Conservation (phyloP, 1,139 yeast genomes). For the Pichia sp. region DNA sequence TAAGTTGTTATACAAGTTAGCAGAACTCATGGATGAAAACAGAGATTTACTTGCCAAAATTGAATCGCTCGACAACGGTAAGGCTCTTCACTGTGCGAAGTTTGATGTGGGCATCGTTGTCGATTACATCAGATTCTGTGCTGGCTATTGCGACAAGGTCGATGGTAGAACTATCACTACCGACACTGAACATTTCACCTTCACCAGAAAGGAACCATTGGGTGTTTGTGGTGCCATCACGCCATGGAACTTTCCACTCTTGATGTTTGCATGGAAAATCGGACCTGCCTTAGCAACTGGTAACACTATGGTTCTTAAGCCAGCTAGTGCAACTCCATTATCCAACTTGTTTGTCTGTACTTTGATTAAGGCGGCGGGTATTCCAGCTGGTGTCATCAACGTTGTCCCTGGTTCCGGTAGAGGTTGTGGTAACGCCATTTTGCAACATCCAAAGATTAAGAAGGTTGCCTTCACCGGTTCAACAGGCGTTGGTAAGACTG, state of each 20-base stretch:
- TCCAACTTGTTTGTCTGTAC: conserved; percentile 62
- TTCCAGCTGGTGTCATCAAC: conserved; percentile 77
- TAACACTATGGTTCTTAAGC: conserved; percentile 70
- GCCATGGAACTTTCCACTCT: conserved; percentile 85
- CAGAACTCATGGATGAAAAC: conserved; percentile 56
- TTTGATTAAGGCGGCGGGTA: conserved; percentile 59
- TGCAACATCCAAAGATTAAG: conserved; percentile 59
- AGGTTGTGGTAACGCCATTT: conserved; percentile 68
- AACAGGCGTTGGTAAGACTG: conserved; percentile 70
- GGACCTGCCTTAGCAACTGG: conserved; percentile 83
- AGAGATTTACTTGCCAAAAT: conserved; percentile 57
- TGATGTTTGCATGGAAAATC: conserved; percentile 81
- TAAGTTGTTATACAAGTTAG: conserved; percentile 50
- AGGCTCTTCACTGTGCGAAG: conserved; percentile 50
- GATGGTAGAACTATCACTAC: conserved; percentile 64
- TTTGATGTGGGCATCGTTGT: conserved; percentile 55
- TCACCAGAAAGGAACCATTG: conserved; percentile 56
- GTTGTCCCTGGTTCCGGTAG: conserved; percentile 73
- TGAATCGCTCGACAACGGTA: conserved; percentile 81
- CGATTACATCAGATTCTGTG: conserved; percentile 58
- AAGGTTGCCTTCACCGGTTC: conserved; percentile 87
- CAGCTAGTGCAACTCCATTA: conserved; percentile 81
- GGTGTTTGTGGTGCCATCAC: conserved; percentile 81
- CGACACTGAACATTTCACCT: conserved; percentile 54
- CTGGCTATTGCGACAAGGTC: conserved; percentile 78